Evolutionary conservation across 768 basidiomycete species (phyloP).

Genomic region (Boletus reticuloceps): DNA sequence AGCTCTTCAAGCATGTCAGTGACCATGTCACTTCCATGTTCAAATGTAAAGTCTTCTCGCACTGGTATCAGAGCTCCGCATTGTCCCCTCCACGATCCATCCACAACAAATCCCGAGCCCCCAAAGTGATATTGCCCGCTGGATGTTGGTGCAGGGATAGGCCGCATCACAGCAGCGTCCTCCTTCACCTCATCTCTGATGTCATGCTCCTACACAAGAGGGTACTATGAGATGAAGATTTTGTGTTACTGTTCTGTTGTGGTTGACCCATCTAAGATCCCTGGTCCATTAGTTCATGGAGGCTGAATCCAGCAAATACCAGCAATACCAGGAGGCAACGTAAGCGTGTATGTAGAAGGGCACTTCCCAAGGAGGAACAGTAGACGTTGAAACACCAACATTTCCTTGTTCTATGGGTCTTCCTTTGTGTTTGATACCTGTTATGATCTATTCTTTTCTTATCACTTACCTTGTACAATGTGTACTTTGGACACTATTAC

Average conservation of each 20-base stretch:
- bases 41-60: constrained; percentile 97
- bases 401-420: no score
- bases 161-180: no score
- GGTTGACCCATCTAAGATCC: neutral
- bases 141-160: no score
- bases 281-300: constrained; percentile 71
- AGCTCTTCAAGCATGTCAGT: constrained; percentile 97
- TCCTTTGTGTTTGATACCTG: constrained; percentile 25
- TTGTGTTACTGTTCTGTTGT: constrained; percentile 10
- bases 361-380: constrained; percentile 53
- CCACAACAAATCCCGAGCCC: no score
- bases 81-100: no score
- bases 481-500: no score
- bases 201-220: constrained; percentile 65
- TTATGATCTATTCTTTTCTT: no score
- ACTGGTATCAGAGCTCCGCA: constrained; percentile 64
- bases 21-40: constrained; percentile 99
- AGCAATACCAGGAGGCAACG: constrained; percentile 95
- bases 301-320: constrained; percentile 98
- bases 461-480: no score
- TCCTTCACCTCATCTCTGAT: no score
- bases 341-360: constrained; percentile 52
- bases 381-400: constrained; percentile 27
- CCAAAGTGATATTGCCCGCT: no score
- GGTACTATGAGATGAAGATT: constrained; percentile 83